phyloP scores from a whole-genome alignment of 352 stramenopile genomes.

The Phytophthora foliorum region DNA sequence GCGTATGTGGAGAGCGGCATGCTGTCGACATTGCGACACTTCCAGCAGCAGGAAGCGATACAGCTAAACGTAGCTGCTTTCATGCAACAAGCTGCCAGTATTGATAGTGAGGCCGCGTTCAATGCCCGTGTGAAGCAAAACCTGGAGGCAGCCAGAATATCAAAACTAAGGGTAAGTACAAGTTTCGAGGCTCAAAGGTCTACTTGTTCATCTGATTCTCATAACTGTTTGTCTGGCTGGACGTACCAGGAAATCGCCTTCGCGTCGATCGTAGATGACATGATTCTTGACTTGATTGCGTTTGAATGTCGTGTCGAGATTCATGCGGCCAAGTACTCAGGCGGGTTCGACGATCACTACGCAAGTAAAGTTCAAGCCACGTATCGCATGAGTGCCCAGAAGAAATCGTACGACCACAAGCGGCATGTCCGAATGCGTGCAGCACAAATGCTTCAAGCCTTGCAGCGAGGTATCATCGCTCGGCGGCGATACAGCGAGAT shows the following conservation, averaged over 20 bases:
- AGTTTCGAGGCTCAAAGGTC: too few relatives aligned
- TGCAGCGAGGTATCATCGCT: conserved; percentile 73
- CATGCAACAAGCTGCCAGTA: conserved; percentile 23
- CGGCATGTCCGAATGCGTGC: conserved; percentile 58
- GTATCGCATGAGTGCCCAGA: conserved; percentile 77
- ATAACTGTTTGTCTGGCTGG: conserved; percentile 1
- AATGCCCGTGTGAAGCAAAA: conserved; percentile 34
- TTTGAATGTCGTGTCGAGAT: conserved; percentile 67
- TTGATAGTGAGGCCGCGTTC: conserved; percentile 26
- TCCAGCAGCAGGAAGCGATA: conserved; percentile 63
- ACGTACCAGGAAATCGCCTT: conserved; percentile 58
- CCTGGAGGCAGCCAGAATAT: conserved; percentile 46
- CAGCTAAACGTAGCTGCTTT: conserved; percentile 51
- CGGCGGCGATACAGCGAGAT: conserved; percentile 62
- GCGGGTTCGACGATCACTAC: conserved; percentile 70
- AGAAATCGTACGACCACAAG: conserved; percentile 59
- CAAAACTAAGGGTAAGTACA: conserved; percentile 48
- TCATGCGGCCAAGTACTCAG: conserved; percentile 64
- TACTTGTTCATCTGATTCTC: background rate
- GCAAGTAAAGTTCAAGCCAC: conserved; percentile 77
- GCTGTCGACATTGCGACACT: conserved; percentile 41
- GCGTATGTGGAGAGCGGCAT: conserved; percentile 53
- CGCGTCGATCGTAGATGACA: conserved; percentile 63
- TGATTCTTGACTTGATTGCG: conserved; percentile 62
- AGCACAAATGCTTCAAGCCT: conserved; percentile 68